Base-by-base conservation (phyloP, 305 asterid species). In the Lippia alba region DNA sequence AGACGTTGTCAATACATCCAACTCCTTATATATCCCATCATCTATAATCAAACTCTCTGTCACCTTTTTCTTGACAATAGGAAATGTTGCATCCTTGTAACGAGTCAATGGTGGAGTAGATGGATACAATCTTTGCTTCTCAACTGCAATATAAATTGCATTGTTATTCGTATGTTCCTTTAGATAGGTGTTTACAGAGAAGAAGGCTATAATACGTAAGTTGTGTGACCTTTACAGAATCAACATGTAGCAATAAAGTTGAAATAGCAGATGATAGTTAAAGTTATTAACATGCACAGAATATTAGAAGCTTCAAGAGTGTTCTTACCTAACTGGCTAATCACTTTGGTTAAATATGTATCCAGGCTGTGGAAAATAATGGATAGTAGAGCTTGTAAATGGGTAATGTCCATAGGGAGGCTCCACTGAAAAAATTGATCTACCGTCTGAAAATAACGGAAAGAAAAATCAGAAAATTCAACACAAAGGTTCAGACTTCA, bases 311-410 rank as follows among this genome's bases (percentile, higher is more conserved):
- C 54, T 14, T 18, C 69, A 56, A 56, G 48, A 65, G 57, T 45
- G 69, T 61, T 57, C 78, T 66, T 85, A 91, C 99, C 97, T 71
- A 89, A 86, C 76, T 86, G 96, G 84, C 81, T 81, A 66, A 74
- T 79, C 79, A 91, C 78, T 83, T 90, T 94, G 60, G 54, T 72
- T 78, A 94, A 79, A 85, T 94, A 94, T 78, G 96, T 78, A 80
- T 94, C 97, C 85, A 94, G 70, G 61, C 96, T 87, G 81, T 91
- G 97, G 79, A 94, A 89, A 71, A 94, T 83, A 64, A 90, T 74
- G 75, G 97, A 94, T 64, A 91, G 83, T 56, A 94, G 88, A 83
- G 99, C 99, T 77, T 91, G 97, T 75, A 94, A 83, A 88, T 94
- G 99, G 48, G 96, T 91, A 71, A 94, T 88, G 82, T 91, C 97